A percentile compares a stretch with the other conserved stretches of the same genome.
Conservation (phyloP, 1,284 basidiomycete species). For the Sporisorium exsertum region DNA sequence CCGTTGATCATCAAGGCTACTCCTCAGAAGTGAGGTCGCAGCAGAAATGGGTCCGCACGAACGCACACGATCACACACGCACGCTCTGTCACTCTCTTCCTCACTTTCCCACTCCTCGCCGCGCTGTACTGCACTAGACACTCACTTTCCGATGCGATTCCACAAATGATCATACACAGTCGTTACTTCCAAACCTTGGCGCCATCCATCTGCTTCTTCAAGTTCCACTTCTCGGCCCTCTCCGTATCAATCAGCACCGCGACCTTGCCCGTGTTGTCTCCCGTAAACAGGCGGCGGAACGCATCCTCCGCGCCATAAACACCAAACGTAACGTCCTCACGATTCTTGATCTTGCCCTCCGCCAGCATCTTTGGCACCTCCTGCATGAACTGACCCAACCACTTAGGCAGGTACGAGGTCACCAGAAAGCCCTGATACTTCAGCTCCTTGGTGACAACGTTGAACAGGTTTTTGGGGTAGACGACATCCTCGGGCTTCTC, state of each 20-base stretch:
- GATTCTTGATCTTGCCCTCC: slow-evolving; percentile 45
- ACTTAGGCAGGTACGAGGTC: slow-evolving; percentile 39
- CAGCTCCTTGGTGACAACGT: slow-evolving; percentile 44
- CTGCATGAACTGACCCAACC: slow-evolving; percentile 32
- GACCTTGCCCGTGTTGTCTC: slow-evolving; percentile 50
- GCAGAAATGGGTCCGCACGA: too few relatives aligned
- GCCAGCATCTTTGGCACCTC: slow-evolving; percentile 48
- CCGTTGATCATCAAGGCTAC: slow-evolving; percentile 56
- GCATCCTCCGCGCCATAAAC: slow-evolving; percentile 50
- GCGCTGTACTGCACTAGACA: background rate
- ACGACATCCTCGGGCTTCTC: slow-evolving; percentile 48
- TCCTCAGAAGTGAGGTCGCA: slow-evolving; percentile 28
- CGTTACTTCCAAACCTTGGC: slow-evolving; percentile 48
- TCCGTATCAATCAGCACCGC: slow-evolving; percentile 50
- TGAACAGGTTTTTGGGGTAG: slow-evolving; percentile 55
- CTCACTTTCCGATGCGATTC: too few relatives aligned
- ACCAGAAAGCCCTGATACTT: slow-evolving; percentile 54
- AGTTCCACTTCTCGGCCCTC: slow-evolving; percentile 46
- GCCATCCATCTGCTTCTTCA: slow-evolving; percentile 27
- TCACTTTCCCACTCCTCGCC: background rate
- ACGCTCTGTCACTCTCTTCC: background rate
- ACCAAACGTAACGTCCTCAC: slow-evolving; percentile 51
- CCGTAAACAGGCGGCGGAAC: slow-evolving; percentile 46
- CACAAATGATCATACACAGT: too few relatives aligned
- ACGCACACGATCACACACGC: too few relatives aligned